Evolutionary conservation across 345 rosid species (phyloP).

Genomic region (Carallia brachiata): DNA sequence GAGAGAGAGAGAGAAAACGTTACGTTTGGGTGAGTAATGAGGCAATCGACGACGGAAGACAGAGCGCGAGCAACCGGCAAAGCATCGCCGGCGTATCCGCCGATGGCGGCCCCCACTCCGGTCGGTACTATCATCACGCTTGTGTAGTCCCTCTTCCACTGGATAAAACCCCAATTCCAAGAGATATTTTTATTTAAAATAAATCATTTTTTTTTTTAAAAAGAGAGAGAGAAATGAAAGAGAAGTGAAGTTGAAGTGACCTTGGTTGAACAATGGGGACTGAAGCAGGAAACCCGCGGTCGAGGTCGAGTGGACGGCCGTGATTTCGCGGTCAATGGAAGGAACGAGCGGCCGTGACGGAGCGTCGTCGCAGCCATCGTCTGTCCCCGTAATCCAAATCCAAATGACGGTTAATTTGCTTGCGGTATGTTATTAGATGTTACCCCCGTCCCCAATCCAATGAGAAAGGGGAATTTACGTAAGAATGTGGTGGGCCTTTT

Average conservation of each 20-base stretch:
- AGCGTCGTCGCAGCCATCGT: slow-evolving; percentile 10
- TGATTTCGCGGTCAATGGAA: slow-evolving; percentile 12
- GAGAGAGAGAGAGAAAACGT: not conserved
- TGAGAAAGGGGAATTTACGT: no score
- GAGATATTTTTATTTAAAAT: no score
- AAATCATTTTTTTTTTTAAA: no score
- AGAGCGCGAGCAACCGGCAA: slow-evolving; percentile 57
- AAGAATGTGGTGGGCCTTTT: no score
- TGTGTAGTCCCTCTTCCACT: slow-evolving; percentile 55
- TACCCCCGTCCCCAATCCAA: no score
- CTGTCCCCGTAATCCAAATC: no score
- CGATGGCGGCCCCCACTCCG: slow-evolving; percentile 57
- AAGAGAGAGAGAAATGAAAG: not conserved
- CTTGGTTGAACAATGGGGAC: slow-evolving; percentile 26
- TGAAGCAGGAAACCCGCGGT: slow-evolving; percentile 20
- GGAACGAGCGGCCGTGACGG: slow-evolving; percentile 24
- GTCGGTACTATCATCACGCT: slow-evolving; percentile 66
- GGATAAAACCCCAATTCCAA: slow-evolving; percentile 4
- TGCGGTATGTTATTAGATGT: no score
- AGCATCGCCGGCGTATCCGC: slow-evolving; percentile 67
- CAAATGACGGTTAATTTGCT: no score
- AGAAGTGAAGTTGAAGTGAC: slow-evolving; percentile 17
- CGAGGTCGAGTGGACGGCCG: slow-evolving; percentile 13
- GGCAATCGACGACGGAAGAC: slow-evolving; percentile 62
- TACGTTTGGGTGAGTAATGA: slow-evolving; percentile 62